Evolutionary conservation across 345 rosid species (phyloP), one percentile per base, ranked within the genome.

Genomic region (Salix purpurea): DNA sequence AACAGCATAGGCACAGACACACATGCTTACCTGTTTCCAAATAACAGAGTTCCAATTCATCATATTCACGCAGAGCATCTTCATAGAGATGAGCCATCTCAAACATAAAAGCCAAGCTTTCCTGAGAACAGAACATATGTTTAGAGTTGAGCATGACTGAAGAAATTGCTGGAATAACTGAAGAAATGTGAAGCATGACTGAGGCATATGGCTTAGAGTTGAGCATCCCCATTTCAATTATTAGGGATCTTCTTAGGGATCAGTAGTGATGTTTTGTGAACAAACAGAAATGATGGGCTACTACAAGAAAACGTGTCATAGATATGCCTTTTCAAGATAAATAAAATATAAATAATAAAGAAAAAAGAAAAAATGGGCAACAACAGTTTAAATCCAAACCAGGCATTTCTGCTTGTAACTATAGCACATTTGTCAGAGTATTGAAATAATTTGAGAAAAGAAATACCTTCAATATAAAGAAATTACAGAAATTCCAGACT

Each of bases 71-170:
- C 66, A 96, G 77, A 54, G 98, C 99, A 83, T 96, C 99, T 80
- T 96, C 99, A 80, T 91, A 87, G 83, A 96, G 94, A 80, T 91
- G 89, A 79, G 98, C 93, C 94, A 96, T 91, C 86, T 96, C 99
- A 87, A 96, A 92, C 88, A 93, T 91, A 85, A 96, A 96, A 75
- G 99, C 99, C 88, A 96, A 85, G 88, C 98, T 96, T 88, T 93
- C 99, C 99, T 96, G 91, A 76, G 72, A 76, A 74, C 40, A 72
- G 48, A 73, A 82, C 23, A 39, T 70, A 78, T 58, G 69, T 73
- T 72, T 69, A 74, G 61, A 34, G 46, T 39, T 34, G n/a, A n/a
- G n/a, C n/a, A n/a, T n/a, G n/a, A n/a, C n/a, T n/a, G 40, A 77
- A 76, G 58, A 64, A 64, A 79, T 72, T 21, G 34, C 50, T 14